phyloP scores from a whole-genome alignment of 495 filamentous ascomycete genomes.

The Thermochaetoides thermophila region DNA sequence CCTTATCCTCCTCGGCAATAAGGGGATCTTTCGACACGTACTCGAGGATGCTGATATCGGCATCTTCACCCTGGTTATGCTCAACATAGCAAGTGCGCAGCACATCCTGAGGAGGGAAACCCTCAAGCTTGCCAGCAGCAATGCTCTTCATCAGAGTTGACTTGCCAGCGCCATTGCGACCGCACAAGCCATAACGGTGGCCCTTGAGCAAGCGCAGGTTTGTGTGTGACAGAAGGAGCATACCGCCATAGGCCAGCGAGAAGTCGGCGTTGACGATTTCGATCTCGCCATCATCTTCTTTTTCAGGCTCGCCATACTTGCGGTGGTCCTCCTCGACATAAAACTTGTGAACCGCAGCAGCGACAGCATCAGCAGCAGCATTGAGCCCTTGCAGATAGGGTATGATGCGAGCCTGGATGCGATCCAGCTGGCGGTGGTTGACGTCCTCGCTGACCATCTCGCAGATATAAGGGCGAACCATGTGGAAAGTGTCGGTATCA shows the following conservation, averaged over 20 bases:
- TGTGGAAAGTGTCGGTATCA: slow-evolving; percentile 50
- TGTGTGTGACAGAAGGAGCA: slow-evolving; percentile 93
- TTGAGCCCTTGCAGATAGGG: slow-evolving; percentile 68
- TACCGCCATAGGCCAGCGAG: slow-evolving; percentile 93
- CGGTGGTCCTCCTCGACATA: slow-evolving; percentile 72
- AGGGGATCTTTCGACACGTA: slow-evolving; percentile 76
- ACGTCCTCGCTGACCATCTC: slow-evolving; percentile 82
- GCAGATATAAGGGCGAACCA: slow-evolving; percentile 59
- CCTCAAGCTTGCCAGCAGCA: slow-evolving; percentile 86
- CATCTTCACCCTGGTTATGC: slow-evolving; percentile 95
- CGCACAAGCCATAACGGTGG: slow-evolving; percentile 92
- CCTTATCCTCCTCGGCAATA: slow-evolving; percentile 55
- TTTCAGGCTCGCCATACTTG: slow-evolving; percentile 71
- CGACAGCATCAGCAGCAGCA: slow-evolving; percentile 43
- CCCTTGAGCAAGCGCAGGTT: slow-evolving; percentile 89
- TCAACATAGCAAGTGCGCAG: slow-evolving; percentile 96
- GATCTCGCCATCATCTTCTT: slow-evolving; percentile 65
- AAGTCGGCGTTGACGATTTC: slow-evolving; percentile 98
- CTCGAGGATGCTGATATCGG: slow-evolving; percentile 85
- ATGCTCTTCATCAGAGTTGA: slow-evolving; percentile 97
- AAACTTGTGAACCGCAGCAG: slow-evolving; percentile 48
- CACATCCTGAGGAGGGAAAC: slow-evolving; percentile 81
- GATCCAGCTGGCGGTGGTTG: slow-evolving; percentile 63
- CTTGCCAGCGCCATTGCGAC: slow-evolving; percentile 94
- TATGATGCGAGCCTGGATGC: slow-evolving; percentile 47